Evolutionary conservation across 2,329 filamentous ascomycete species (phyloP), one percentile per base, ranked within the genome.

Genomic region (Diplodia scrobiculata): DNA sequence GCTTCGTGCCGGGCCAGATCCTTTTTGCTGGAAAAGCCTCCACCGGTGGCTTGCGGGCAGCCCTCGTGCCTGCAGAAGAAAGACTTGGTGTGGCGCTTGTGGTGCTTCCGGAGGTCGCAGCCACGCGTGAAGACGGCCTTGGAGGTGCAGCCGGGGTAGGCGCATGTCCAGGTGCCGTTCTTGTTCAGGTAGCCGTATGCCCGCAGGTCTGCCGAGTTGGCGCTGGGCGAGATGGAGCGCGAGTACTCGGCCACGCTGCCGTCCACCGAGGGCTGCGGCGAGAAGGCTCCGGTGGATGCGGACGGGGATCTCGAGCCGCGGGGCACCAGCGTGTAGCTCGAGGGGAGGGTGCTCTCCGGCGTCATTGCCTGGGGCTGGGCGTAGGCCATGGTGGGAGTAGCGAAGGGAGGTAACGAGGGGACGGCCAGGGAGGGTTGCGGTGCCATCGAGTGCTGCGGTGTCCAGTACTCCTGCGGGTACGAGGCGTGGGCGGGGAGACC

Each of bases 11-110:
- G 77, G 29, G 84, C 83, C 21, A 85, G 82, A 68, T 88, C 86
- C 71, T 88, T 88, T 72, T 86, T 87, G 71, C 84, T 86, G 6
- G 84, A 86, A 72, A 87, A 88, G 0, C 86, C 85, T 36, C 84
- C 84, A 41, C 81, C 80, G 2, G 77, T 79, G 10, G 84, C 79
- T 70, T 87, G 84, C 13, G 84, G 83, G 72, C 86, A 88, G 13
- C 84, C 84, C 58, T 83, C 78, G 67, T 86, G 80, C 4, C 84
- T 83, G 73, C 86, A 88, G 73, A 86, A 87, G 63, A 87, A 82
- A 17, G 84, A 81, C 70, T 87, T 87, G 32, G 82, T 84, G 73
- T 88, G 86, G 14, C 86, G 79, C 72, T 87, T 86, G 77, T 84
- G 86, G 72, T 88, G 86, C 71, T 88, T 88, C 32, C 86, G 80